Percentiles rank a stretch among this genome's conserved stretches.
Evolutionary conservation across 805 yeast species (phyloP).

Genomic region (Myxozyma mucilagina): DNA sequence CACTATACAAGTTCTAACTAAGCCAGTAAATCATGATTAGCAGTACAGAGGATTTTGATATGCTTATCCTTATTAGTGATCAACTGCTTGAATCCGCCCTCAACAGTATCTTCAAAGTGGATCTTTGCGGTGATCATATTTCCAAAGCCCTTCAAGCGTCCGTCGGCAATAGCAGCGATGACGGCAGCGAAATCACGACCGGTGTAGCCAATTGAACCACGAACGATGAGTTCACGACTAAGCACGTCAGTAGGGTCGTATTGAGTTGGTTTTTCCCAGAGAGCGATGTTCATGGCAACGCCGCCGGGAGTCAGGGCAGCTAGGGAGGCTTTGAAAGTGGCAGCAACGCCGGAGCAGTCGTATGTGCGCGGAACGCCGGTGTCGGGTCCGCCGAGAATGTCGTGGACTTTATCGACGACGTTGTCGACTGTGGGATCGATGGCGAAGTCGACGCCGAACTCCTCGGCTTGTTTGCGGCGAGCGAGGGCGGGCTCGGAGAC

Average conservation of each 20-base stretch:
- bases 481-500: slow-evolving; percentile 53
- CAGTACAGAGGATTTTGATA: slow-evolving; percentile 29
- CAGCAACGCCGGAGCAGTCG: slow-evolving; percentile 58
- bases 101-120: slow-evolving; percentile 52
- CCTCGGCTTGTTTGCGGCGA: slow-evolving; percentile 45
- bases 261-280: slow-evolving; percentile 55
- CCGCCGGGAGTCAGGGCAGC: slow-evolving; percentile 56
- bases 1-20: not conserved
- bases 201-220: slow-evolving; percentile 65
- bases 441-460: slow-evolving; percentile 41
- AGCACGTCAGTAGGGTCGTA: slow-evolving; percentile 59
- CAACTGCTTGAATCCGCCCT: slow-evolving; percentile 55
- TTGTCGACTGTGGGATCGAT: slow-evolving; percentile 52
- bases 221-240: slow-evolving; percentile 53
- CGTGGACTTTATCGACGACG: slow-evolving; percentile 43
- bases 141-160: slow-evolving; percentile 45
- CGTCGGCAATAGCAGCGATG: slow-evolving; percentile 51
- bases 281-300: slow-evolving; percentile 62
- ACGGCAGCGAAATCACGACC: slow-evolving; percentile 59
- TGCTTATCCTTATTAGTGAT: slow-evolving; percentile 51
- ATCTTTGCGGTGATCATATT: slow-evolving; percentile 56
- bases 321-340: slow-evolving; percentile 55
- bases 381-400: slow-evolving; percentile 47
- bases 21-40: slow-evolving; percentile 10
- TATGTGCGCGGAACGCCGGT: slow-evolving; percentile 53